phyloP scores from a whole-genome alignment of 352 stramenopile species.

The Phytophthora pistaciae region DNA sequence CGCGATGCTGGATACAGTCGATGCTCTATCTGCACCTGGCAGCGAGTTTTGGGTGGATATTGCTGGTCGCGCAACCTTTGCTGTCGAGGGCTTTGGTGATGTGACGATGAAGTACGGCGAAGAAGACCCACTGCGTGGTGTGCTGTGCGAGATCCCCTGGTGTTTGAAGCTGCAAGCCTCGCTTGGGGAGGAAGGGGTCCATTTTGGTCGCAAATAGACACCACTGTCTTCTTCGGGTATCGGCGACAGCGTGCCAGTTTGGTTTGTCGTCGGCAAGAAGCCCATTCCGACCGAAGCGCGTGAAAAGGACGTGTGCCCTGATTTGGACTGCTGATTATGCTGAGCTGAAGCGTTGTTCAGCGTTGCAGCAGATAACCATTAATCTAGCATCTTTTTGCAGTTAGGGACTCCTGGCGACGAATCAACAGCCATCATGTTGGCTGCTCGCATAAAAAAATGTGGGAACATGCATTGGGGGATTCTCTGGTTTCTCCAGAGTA shows the following conservation, averaged over 20 bases:
- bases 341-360: neutral
- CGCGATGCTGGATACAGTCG: conserved; percentile 45
- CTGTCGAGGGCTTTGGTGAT: conserved; percentile 13
- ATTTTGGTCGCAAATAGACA: conserved; percentile 52
- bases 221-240: conserved; percentile 12
- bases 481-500: neutral
- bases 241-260: conserved; percentile 6
- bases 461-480: conserved; percentile 1
- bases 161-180: conserved; percentile 33
- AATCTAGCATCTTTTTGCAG: neutral
- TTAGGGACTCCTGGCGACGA: no score
- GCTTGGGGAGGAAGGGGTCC: conserved; percentile 16
- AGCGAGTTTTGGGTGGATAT: conserved; percentile 59
- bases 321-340: neutral
- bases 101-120: conserved; percentile 44
- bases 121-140: conserved; percentile 42
- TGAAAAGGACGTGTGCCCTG: conserved; percentile 23
- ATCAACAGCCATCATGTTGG: neutral
- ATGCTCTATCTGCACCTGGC: conserved; percentile 44
- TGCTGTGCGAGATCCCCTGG: conserved; percentile 44
- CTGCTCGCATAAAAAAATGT: conserved; percentile 10
- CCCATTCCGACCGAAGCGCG: conserved; percentile 6
- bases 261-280: conserved; percentile 20
- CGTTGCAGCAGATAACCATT: neutral
- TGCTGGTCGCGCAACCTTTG: conserved; percentile 10